Conservation (phyloP, 768 basidiomycete genomes). For the Phylloporus rhodoxanthus region DNA sequence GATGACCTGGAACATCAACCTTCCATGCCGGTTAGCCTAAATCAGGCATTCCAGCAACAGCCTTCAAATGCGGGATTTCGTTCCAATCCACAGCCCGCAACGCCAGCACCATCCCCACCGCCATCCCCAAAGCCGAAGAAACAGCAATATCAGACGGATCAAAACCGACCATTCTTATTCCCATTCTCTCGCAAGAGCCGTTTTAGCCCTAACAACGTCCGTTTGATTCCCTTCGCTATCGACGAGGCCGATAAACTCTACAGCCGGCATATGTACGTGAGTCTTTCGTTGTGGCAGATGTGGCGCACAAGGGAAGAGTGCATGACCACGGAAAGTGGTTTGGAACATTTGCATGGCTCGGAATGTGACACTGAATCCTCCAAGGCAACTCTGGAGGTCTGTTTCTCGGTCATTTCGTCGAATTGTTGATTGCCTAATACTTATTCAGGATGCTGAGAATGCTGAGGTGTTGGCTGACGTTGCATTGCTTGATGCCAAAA, state of each 20-base stretch:
- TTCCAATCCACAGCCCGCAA: conserved; percentile 63
- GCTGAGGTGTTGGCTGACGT: conserved; percentile 69
- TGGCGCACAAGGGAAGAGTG: conserved; percentile 95
- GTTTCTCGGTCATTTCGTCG: conserved; percentile 6
- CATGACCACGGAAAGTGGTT: conserved; percentile 87
- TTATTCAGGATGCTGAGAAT: conserved; percentile 48
- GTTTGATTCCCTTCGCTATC: conserved; percentile 90
- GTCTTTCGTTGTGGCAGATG: conserved; percentile 85
- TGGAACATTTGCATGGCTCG: conserved; percentile 71
- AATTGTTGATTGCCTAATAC: background rate
- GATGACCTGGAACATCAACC: conserved; percentile 58
- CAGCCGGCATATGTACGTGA: conserved; percentile 83
- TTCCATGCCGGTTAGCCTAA: conserved; percentile 33
- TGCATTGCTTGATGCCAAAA: conserved; percentile 64
- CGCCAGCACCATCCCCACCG: conserved; percentile 88
- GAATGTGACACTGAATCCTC: conserved; percentile 53
- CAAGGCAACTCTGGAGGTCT: conserved; percentile 40
- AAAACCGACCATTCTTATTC: conserved; percentile 87
- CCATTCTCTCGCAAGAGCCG: conserved; percentile 74
- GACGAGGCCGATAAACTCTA: conserved; percentile 94
- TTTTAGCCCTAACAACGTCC: conserved; percentile 46
- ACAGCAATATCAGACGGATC: conserved; percentile 98
- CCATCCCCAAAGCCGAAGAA: conserved; percentile 89
- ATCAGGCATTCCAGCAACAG: conserved; percentile 34
- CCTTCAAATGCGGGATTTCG: conserved; percentile 25